Base-by-base conservation (phyloP, 371 early-diverging fungal species). In the Choanephora cucurbitarum region DNA sequence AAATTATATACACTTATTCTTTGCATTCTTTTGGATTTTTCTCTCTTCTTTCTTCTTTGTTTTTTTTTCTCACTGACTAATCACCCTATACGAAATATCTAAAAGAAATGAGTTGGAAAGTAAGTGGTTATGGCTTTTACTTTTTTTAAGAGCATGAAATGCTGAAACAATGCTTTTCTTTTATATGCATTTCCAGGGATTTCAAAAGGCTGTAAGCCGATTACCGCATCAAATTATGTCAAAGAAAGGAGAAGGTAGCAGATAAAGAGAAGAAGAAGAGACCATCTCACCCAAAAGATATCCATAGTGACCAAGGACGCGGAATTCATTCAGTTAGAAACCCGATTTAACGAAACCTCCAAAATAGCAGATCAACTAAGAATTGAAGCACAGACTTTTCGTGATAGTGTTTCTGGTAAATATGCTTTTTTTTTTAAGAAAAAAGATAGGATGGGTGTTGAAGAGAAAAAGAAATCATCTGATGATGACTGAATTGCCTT, bases 321-420 rank as follows among this genome's bases (percentile, higher is more conserved):
- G 24, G 90, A 90, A 50, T 92, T 80, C 67, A 59, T 66, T 21
- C 79, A 73, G n/a, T 62, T 89, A 47, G 83, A 86, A 56, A 76
- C 73, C 32, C 66, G 75, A 31, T 87, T 92, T 58, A 81, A 79
- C 51, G 68, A 79, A 5, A 66, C 87, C 49, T 77, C 83, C 10
- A 75, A 76, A 45, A 53, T 69, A n/a, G 82, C 87, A 10, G 70
- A 74, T 28, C 73, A 69, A 49, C 74, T 94, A 1, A 60, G 82
- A 19, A 78, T 75, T 18, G 91, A 91, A 50, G 86, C 91, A 13
- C 69, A 76, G 50, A 82, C 84, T 52, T 92, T 88, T 70, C 88
- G 91, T 53, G 91, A 94, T 69, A 79, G 81, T 44, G 67, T 94
- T 37, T 64, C 86, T 7, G 72, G 85, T 85, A 72, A 52, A 28